Evolutionary conservation across 2,329 filamentous ascomycete genomes (phyloP).

Genomic region (Stachybotrys elegans): DNA sequence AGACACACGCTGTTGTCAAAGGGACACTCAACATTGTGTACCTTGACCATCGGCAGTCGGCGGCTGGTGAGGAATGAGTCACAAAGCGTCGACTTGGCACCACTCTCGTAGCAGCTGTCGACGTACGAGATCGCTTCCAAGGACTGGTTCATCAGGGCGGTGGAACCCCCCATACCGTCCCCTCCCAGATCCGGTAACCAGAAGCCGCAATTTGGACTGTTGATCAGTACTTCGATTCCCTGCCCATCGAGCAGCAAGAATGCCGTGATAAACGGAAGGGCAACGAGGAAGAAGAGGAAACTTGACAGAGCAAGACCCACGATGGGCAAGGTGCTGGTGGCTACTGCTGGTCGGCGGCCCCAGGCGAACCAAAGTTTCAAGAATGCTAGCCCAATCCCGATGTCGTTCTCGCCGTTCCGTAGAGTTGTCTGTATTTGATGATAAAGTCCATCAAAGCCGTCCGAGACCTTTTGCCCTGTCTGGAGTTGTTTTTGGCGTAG

Average conservation of each 20-base stretch:
- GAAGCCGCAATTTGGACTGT: slow-evolving; percentile 4
- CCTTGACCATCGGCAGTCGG: not conserved
- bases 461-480: not conserved
- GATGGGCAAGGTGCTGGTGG: not conserved
- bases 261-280: not conserved
- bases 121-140: slow-evolving; percentile 3
- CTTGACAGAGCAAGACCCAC: not conserved
- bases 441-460: not conserved
- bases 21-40: not conserved
- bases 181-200: not conserved
- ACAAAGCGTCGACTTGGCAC: slow-evolving; percentile 1
- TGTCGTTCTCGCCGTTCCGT: not conserved
- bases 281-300: slow-evolving; percentile 1
- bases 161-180: not conserved
- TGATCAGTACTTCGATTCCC: slow-evolving; percentile 1
- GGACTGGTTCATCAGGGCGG: not conserved
- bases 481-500: not conserved
- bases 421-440: slow-evolving; percentile 3
- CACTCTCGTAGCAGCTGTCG: slow-evolving; percentile 5
- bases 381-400: not conserved
- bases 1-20: not conserved
- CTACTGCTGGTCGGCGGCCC: not conserved
- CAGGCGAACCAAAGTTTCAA: slow-evolving; percentile 1
- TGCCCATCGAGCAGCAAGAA: slow-evolving; percentile 2
- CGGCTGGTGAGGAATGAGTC: slow-evolving; percentile 2